A percentile compares a stretch with the other conserved stretches of the same genome.
Evolutionary conservation across 768 basidiomycete genomes (phyloP).

Genomic region (Porpolomopsis calyptriformis): DNA sequence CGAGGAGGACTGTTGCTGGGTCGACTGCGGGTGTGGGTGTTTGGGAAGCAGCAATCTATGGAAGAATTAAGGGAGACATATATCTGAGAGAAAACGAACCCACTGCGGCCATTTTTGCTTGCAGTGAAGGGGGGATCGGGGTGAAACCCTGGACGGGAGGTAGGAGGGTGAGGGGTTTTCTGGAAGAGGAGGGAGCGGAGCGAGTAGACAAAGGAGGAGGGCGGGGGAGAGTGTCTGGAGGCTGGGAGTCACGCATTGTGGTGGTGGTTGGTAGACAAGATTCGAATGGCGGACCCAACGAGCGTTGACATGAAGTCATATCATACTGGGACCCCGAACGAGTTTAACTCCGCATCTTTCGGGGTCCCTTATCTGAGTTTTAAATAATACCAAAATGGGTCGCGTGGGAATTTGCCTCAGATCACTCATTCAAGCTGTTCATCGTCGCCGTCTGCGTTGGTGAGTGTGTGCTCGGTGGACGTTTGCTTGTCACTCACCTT

Average conservation of each 20-base stretch:
- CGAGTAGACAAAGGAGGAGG: conserved; percentile 18
- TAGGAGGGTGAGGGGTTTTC: conserved; percentile 33
- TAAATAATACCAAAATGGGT: not conserved
- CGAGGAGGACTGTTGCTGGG: conserved; percentile 29
- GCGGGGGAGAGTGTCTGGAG: conserved; percentile 16
- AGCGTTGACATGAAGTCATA: conserved; percentile 1
- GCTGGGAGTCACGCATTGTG: conserved; percentile 8
- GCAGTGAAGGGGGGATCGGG: conserved; percentile 79
- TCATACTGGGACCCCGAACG: not conserved
- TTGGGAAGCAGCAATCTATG: conserved; percentile 26
- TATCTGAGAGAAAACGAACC: conserved; percentile 20
- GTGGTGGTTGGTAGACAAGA: not conserved
- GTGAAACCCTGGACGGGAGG: conserved; percentile 33
- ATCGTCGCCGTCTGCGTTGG: conserved; percentile 1
- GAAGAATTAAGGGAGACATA: conserved; percentile 1
- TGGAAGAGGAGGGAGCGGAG: conserved; percentile 12
- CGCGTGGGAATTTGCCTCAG: not conserved
- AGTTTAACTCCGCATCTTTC: not conserved
- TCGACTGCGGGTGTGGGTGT: conserved; percentile 25
- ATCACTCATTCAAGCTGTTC: not conserved
- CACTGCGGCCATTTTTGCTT: conserved; percentile 91
- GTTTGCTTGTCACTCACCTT: not conserved
- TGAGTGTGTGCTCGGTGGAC: not conserved
- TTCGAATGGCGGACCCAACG: not conserved
- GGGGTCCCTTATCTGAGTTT: not conserved